Evolutionary conservation across 495 filamentous ascomycete species (phyloP), one percentile per base, ranked within the genome.

Genomic region (Penicillium cosmopolitanum): DNA sequence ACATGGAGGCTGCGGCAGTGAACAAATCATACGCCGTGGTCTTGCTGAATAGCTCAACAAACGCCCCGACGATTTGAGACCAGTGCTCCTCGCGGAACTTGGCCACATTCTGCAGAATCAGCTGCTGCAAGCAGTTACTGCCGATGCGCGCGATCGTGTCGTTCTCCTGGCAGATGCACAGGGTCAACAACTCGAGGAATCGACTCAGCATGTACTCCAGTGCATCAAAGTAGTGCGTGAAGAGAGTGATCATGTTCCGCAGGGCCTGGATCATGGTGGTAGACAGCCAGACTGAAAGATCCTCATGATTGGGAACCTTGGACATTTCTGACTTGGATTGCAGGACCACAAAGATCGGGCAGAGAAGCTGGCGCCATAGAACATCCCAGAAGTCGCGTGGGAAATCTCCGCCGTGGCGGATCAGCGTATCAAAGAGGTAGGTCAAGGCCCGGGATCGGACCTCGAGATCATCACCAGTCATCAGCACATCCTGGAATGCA

Each of bases 221-320:
- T 0, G 91, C 84, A 56, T 96, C 92, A 64, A 98, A 99, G 73
- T 97, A 98, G 72, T 99, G 95, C 0, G 95, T 99, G 69, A 99
- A 98, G 23, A 99, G 85, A 0, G 89, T 93, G 65, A 99, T 97
- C 89, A 99, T 96, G 74, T 97, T 98, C 50, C 95, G 86, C 61
- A 99, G 77, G 15, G 95, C 95, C 72, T 99, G 95, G 47, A 99
- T 99, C 93, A 99, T 98, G 18, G 95, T 99, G 0, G 95, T 99
- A 12, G 93, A 97, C 35, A 99, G 82, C 95, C 95, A 99, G n/a
- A 99, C 95, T 1, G 94, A 97, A 18, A 97, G 81, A 64, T 97
- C 93, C 70, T 99, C 95, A 62, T 96, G 93, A 58, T 91, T 97
- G 4, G 91, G 83, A 16, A 91, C 90, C 66, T 97, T 96, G 51